Evolutionary conservation across 2,329 filamentous ascomycete genomes (phyloP).

Genomic region (Thielaviopsis ethacetica): DNA sequence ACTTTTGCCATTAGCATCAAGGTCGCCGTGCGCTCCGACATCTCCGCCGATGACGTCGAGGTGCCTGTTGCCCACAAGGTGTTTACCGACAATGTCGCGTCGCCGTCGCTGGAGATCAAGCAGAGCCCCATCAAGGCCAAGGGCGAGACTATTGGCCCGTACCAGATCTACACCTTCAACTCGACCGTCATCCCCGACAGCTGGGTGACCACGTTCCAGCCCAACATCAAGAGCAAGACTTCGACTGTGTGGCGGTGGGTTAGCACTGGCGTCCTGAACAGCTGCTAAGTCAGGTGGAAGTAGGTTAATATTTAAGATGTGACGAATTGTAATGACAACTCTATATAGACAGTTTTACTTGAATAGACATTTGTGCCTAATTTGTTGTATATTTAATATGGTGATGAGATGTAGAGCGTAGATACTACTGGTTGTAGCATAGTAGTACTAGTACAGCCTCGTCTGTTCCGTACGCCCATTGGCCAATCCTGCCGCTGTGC

Average conservation of each 20-base stretch:
- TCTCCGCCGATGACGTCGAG: constrained; percentile 1
- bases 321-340: neutral
- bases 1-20: neutral
- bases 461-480: neutral
- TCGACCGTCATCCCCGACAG: neutral
- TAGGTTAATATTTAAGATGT: neutral
- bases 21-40: constrained; percentile 1
- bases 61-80: constrained; percentile 3
- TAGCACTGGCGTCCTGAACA: neutral
- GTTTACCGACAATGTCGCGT: neutral
- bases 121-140: neutral
- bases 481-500: neutral
- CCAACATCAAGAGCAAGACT: constrained; percentile 1
- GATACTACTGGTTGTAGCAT: too few species aligned
- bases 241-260: neutral
- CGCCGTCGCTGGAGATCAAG: constrained; percentile 1
- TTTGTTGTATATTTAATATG: neutral
- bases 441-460: neutral
- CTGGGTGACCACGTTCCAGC: constrained; percentile 5
- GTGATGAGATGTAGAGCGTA: neutral
- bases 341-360: neutral
- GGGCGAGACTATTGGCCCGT: neutral
- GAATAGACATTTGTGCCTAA: neutral
- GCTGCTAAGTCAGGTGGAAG: neutral
- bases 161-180: constrained; percentile 6